Conservation (phyloP, 495 filamentous ascomycete species). For the Echria macrotheca region DNA sequence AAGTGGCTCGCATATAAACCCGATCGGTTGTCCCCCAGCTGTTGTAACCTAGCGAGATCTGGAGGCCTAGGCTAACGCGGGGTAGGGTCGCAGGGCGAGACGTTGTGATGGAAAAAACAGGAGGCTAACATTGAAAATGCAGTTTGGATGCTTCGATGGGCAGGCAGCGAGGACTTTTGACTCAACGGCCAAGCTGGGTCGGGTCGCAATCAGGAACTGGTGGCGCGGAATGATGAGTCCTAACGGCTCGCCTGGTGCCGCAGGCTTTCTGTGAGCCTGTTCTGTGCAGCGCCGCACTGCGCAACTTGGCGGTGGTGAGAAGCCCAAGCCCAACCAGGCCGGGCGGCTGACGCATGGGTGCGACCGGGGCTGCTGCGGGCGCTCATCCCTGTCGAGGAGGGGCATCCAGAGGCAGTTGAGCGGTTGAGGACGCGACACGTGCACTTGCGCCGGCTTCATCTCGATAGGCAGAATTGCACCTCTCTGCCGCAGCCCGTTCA, state of each 20-base stretch:
- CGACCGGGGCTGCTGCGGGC: conserved; percentile 1
- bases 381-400: conserved; percentile 3
- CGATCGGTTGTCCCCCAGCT: too few relatives aligned
- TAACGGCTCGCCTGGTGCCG: conserved; percentile 8
- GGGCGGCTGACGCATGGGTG: conserved; percentile 2
- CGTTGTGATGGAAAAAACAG: too few relatives aligned
- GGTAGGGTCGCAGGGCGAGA: background rate
- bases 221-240: conserved; percentile 9
- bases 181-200: conserved; percentile 5
- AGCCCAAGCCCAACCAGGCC: conserved; percentile 4
- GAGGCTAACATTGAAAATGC: too few relatives aligned
- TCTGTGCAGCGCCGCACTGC: conserved; percentile 7
- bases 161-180: background rate
- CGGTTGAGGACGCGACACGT: conserved; percentile 10
- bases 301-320: too few relatives aligned
- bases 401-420: conserved; percentile 2
- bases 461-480: conserved; percentile 8
- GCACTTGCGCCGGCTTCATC: conserved; percentile 2
- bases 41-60: too few relatives aligned
- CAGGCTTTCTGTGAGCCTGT: background rate
- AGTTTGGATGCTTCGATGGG: background rate
- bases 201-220: conserved; percentile 4
- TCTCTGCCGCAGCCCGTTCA: too few relatives aligned
- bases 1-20: background rate
- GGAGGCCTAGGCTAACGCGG: background rate